A percentile compares a stretch with the other conserved stretches of the same genome.
Conservation (phyloP, 306 rosid genomes). For the Dalbergia cochinchinensis region DNA sequence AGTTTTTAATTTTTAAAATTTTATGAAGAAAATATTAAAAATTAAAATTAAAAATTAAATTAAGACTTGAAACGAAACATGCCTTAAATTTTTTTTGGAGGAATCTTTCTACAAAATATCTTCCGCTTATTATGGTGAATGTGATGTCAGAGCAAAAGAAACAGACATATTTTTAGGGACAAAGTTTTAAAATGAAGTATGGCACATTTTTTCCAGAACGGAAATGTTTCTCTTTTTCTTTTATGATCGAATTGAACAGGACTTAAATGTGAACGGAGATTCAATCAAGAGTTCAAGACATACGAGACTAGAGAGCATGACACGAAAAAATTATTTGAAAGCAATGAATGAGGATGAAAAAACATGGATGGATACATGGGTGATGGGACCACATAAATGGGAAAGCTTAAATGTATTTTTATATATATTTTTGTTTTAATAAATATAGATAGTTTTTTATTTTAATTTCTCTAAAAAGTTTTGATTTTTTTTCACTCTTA, state of each 20-base stretch:
- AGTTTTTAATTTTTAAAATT: too few species aligned
- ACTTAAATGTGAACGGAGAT: neutral
- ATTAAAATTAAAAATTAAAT: too few species aligned
- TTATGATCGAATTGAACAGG: neutral
- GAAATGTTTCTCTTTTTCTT: neutral
- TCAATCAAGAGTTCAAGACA: neutral
- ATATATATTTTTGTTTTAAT: too few species aligned
- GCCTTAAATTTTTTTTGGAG: neutral
- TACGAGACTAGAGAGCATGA: neutral
- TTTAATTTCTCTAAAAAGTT: too few species aligned
- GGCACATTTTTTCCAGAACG: neutral
- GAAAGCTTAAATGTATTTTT: too few species aligned
- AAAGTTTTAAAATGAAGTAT: neutral
- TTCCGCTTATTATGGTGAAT: neutral
- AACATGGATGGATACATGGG: neutral
- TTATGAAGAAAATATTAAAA: too few species aligned
- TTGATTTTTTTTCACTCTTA: too few species aligned
- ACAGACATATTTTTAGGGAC: neutral
- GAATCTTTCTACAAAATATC: neutral
- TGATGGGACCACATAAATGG: too few species aligned
- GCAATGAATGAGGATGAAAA: neutral
- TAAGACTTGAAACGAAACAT: too few species aligned
- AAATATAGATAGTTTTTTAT: too few species aligned
- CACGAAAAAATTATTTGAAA: neutral
- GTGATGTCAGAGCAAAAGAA: neutral